These are phyloP conservation scores for Mycosphaerella arachidis DNA, from an alignment of 2,329 filamentous ascomycete species.

Conservation along the genomic window DNA sequence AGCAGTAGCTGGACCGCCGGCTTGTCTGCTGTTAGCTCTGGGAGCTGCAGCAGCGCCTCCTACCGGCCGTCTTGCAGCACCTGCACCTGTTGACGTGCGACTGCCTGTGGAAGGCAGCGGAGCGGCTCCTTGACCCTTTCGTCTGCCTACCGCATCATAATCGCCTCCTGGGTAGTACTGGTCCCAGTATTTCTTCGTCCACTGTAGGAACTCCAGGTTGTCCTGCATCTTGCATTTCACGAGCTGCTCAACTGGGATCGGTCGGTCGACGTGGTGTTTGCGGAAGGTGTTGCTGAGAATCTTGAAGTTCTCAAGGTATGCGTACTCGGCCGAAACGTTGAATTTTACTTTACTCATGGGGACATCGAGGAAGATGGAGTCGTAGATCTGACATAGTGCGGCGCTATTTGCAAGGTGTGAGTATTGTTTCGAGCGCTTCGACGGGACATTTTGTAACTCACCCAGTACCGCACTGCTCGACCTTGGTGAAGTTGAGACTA, in stretches of 20 bases:
- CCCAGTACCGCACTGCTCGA: conserved; percentile 99
- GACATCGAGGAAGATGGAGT: conserved; percentile 94
- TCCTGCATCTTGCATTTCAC: conserved; percentile 99
- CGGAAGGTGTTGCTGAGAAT: conserved; percentile 84
- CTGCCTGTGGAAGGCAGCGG: conserved; percentile 17
- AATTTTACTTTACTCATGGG: conserved; percentile 97
- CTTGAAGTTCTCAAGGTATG: conserved; percentile 98
- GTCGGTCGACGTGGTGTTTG: conserved; percentile 82
- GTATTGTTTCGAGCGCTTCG: conserved; percentile 2
- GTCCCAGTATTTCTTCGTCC: conserved; percentile 95
- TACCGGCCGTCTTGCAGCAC: conserved; percentile 36
- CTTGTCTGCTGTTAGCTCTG: conserved; percentile 43
- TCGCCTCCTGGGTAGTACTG: conserved; percentile 96
- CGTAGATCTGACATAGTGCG: conserved; percentile 93
- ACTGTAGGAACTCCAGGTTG: conserved; percentile 98
- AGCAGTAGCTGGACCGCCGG: conserved; percentile 55
- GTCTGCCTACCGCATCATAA: conserved; percentile 81
- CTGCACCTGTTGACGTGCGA: conserved; percentile 46
- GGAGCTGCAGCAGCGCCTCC: conserved; percentile 52
- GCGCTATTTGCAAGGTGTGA: conserved; percentile 55
- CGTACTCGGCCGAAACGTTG: conserved; percentile 95
- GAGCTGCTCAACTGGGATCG: conserved; percentile 80
- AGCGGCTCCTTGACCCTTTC: conserved; percentile 65
- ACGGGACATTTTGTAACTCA: conserved; percentile 44
- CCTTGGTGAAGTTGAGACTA: conserved; percentile 94